phyloP scores from a whole-genome alignment of 2,329 filamentous ascomycete species.

The Coniochaeta ligniaria region DNA sequence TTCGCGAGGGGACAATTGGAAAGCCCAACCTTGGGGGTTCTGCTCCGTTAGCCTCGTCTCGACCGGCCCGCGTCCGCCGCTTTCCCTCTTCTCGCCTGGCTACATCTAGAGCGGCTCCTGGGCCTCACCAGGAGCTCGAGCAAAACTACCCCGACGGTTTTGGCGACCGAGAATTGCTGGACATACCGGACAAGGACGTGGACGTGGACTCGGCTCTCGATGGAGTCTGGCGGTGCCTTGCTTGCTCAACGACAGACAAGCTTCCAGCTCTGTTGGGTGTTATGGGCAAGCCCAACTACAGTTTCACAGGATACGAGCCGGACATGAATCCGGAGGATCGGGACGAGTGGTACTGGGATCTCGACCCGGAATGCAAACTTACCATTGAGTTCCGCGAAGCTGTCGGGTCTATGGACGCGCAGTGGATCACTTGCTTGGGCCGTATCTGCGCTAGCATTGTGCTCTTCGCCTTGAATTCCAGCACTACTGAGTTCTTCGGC shows the following conservation, averaged over 20 bases:
- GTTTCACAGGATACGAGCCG: conserved; percentile 12
- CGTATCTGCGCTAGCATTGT: conserved; percentile 22
- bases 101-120: background rate
- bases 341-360: background rate
- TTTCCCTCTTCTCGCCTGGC: background rate
- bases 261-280: background rate
- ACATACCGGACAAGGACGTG: background rate
- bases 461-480: conserved; percentile 11
- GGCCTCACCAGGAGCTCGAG: background rate
- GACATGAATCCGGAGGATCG: background rate
- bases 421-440: conserved; percentile 25
- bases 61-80: background rate
- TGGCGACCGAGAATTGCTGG: background rate
- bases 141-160: background rate
- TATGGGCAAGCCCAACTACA: conserved; percentile 15
- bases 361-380: background rate
- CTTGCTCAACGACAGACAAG: conserved; percentile 9
- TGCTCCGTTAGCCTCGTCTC: background rate
- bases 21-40: background rate
- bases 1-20: conserved; percentile 6
- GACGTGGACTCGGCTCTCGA: background rate
- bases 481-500: background rate
- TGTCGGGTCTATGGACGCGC: conserved; percentile 22
- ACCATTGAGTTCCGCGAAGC: conserved; percentile 30
- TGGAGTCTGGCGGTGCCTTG: background rate